Conservation (phyloP, 169 alveolate genomes). For the Plasmodium falciparum region DNA sequence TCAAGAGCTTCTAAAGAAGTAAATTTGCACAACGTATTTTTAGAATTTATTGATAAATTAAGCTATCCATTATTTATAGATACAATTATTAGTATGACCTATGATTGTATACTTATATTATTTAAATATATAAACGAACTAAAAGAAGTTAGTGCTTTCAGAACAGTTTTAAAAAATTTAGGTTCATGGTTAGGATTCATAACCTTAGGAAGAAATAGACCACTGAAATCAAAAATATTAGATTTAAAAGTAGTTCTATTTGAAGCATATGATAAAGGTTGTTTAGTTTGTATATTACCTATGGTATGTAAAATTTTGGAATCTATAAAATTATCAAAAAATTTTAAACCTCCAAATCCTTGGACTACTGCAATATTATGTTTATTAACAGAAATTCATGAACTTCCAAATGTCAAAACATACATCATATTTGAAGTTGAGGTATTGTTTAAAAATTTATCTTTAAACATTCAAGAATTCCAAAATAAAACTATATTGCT, state of each 20-base stretch:
- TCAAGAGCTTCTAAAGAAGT: constrained; percentile 93
- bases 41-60: constrained; percentile 87
- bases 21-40: constrained; percentile 91
- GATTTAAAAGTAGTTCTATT: constrained; percentile 90
- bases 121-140: constrained; percentile 85
- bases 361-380: constrained; percentile 92
- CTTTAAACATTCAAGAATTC: constrained; percentile 78
- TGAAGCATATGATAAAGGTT: constrained; percentile 88
- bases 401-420: constrained; percentile 87
- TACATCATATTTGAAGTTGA: constrained; percentile 93
- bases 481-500: constrained; percentile 57
- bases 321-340: constrained; percentile 83
- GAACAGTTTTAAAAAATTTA: constrained; percentile 91
- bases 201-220: constrained; percentile 91
- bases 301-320: constrained; percentile 90
- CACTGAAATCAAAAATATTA: constrained; percentile 89
- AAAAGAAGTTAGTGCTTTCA: constrained; percentile 88
- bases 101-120: constrained; percentile 89
- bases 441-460: constrained; percentile 89
- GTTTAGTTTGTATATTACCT: constrained; percentile 91
- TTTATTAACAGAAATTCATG: constrained; percentile 91
- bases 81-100: constrained; percentile 87
- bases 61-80: constrained; percentile 86
- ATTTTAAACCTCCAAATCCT: constrained; percentile 94
- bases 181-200: constrained; percentile 94